Conservation (phyloP, 2,329 filamentous ascomycete species). For the Teratosphaeria nubilosa region DNA sequence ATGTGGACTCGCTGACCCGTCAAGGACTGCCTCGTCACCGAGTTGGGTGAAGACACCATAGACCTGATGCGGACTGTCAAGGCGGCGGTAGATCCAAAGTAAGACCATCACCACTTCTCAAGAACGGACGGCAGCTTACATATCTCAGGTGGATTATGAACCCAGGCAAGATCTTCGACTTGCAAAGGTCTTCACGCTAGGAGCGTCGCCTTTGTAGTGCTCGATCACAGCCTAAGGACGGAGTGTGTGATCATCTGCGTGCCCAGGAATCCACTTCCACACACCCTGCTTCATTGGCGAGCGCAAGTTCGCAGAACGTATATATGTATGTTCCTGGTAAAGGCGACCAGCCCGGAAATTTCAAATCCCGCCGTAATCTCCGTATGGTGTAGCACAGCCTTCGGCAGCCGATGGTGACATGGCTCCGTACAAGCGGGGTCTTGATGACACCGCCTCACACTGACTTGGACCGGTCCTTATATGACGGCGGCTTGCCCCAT, state of each 20-base stretch:
- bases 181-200: neutral
- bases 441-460: neutral
- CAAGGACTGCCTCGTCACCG: slow-evolving; percentile 56
- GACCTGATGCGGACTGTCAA: slow-evolving; percentile 80
- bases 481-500: neutral
- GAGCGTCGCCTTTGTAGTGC: too few relatives aligned
- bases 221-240: too few relatives aligned
- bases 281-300: too few relatives aligned
- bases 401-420: too few relatives aligned
- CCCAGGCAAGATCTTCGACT: slow-evolving; percentile 80
- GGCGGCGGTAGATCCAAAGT: slow-evolving; percentile 60
- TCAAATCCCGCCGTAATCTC: too few relatives aligned
- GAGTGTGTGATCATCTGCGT: too few relatives aligned
- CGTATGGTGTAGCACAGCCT: too few relatives aligned
- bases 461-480: neutral
- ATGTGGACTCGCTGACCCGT: neutral
- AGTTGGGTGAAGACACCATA: slow-evolving; percentile 71
- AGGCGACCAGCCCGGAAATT: too few relatives aligned
- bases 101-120: neutral
- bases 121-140: neutral
- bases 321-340: too few relatives aligned
- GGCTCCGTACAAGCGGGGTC: too few relatives aligned
- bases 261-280: too few relatives aligned
- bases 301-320: too few relatives aligned
- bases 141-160: slow-evolving; percentile 69